These are phyloP conservation scores for Ilyonectria sp. DNA, from an alignment of 2,329 filamentous ascomycete species.

Conservation along the genomic window DNA sequence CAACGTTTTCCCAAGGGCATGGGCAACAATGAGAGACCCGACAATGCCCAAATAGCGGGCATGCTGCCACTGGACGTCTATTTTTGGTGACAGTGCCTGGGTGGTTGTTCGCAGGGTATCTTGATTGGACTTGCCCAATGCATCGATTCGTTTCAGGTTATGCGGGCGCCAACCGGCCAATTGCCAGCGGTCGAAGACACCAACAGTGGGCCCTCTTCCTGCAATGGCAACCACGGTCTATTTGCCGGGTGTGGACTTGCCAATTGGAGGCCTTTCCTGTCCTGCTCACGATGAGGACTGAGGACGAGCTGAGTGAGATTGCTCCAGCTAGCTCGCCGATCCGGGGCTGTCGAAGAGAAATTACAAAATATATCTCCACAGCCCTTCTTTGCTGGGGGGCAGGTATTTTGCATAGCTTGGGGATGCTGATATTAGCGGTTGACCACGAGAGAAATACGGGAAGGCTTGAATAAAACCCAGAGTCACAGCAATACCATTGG, in stretches of 20 bases:
- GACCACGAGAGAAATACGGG: neutral
- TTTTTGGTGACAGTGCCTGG: conserved; percentile 41
- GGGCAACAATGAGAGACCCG: conserved; percentile 14
- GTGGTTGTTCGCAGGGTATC: conserved; percentile 22
- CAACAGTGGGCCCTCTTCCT: conserved; percentile 27
- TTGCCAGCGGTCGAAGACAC: conserved; percentile 30
- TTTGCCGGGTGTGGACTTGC: neutral
- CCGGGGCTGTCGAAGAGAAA: conserved; percentile 15
- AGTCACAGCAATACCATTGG: neutral
- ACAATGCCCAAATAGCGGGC: conserved; percentile 16
- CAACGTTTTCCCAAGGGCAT: conserved; percentile 20
- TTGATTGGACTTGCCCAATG: conserved; percentile 45
- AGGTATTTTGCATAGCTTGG: neutral
- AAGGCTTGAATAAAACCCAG: neutral
- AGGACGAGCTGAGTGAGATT: conserved; percentile 4
- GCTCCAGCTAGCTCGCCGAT: conserved; percentile 1
- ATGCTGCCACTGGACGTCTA: conserved; percentile 40
- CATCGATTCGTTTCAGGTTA: conserved; percentile 56
- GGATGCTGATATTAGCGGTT: neutral
- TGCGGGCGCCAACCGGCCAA: conserved; percentile 52
- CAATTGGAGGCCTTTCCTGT: too few relatives aligned
- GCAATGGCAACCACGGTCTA: conserved; percentile 6
- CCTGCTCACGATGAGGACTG: too few relatives aligned
- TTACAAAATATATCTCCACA: neutral
- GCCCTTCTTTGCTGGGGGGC: neutral